Evolutionary conservation across 1,139 yeast species (phyloP).

Genomic region (Kodamaea derodonti): DNA sequence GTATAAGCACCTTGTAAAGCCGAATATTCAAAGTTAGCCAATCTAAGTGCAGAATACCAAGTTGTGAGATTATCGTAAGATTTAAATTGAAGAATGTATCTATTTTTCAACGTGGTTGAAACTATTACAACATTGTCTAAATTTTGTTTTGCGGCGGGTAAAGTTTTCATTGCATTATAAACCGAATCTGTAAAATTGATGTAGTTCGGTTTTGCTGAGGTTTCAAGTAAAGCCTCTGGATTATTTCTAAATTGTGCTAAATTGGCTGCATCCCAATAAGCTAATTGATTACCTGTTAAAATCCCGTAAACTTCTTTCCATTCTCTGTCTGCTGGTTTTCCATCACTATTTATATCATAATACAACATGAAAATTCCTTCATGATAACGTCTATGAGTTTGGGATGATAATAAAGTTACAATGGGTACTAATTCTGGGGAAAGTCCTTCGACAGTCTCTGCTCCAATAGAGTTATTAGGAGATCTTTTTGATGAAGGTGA

Average conservation of each 20-base stretch:
- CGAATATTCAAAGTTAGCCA: conserved; percentile 75
- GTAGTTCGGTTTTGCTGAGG: conserved; percentile 75
- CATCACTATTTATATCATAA: conserved; percentile 75
- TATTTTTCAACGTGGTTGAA: conserved; percentile 85
- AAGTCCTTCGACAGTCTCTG: conserved; percentile 10
- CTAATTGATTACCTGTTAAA: conserved; percentile 83
- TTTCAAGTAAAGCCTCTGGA: conserved; percentile 49
- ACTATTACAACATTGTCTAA: conserved; percentile 77
- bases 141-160: conserved; percentile 62
- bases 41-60: conserved; percentile 83
- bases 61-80: conserved; percentile 48
- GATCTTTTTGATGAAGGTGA: conserved; percentile 10
- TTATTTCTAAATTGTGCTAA: conserved; percentile 53
- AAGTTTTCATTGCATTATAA: conserved; percentile 64
- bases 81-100: conserved; percentile 76
- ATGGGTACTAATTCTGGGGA: conserved; percentile 76
- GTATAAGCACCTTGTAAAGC: conserved; percentile 92
- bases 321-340: conserved; percentile 74
- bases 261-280: conserved; percentile 86
- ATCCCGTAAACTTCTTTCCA: conserved; percentile 96
- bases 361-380: conserved; percentile 74
- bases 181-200: conserved; percentile 88
- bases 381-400: conserved; percentile 65
- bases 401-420: conserved; percentile 68
- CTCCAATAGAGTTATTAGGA: conserved; percentile 4